Evolutionary conservation across 1,284 basidiomycete genomes (phyloP).

Genomic region (Psilocybe mexicana): DNA sequence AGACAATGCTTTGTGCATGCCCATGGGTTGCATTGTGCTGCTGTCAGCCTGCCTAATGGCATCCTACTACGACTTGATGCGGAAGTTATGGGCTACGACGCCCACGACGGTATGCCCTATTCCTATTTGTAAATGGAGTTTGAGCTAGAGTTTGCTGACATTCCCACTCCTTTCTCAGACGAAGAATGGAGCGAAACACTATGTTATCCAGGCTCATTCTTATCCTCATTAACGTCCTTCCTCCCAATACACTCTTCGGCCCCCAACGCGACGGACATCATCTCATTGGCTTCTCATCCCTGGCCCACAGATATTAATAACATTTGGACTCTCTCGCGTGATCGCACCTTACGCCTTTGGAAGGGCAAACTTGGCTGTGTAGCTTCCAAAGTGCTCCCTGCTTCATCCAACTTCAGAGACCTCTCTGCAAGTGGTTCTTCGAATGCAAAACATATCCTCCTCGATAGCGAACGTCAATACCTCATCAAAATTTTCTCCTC

Average conservation of each 20-base stretch:
- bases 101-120: conserved; percentile 50
- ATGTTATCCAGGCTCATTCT: conserved; percentile 61
- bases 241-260: conserved; percentile 53
- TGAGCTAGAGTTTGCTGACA: conserved; percentile 14
- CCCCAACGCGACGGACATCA: conserved; percentile 54
- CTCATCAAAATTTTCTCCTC: conserved; percentile 59
- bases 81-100: conserved; percentile 52
- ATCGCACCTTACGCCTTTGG: conserved; percentile 85
- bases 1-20: conserved; percentile 61
- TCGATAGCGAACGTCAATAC: conserved; percentile 60
- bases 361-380: conserved; percentile 70
- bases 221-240: conserved; percentile 66
- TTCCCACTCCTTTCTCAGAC: conserved; percentile 21
- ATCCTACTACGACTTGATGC: conserved; percentile 73
- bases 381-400: conserved; percentile 53
- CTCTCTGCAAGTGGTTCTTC: conserved; percentile 34
- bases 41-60: conserved; percentile 68
- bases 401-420: conserved; percentile 35
- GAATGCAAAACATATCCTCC: conserved; percentile 44
- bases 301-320: conserved; percentile 73
- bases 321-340: conserved; percentile 86
- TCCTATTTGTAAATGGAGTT: conserved; percentile 8
- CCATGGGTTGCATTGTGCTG: conserved; percentile 69
- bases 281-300: conserved; percentile 66
- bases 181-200: conserved; percentile 71